Evolutionary conservation across 106 monocot species (phyloP), one percentile per base, ranked within the genome.

Genomic region (Apostasia ramifera): DNA sequence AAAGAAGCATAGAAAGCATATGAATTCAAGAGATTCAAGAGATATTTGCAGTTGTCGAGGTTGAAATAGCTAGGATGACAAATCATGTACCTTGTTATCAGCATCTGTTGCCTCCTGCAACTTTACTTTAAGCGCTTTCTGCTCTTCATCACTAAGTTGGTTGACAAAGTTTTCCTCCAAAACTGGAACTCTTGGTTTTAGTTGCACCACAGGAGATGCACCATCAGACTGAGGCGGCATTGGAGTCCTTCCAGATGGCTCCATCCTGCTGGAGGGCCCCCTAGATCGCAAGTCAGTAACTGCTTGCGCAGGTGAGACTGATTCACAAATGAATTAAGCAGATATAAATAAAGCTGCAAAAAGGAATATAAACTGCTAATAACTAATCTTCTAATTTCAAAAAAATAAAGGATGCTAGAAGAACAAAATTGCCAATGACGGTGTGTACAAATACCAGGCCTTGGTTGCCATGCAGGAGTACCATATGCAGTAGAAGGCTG

Each of bases 381-480:
- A 26, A 26, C 26, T 26, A 26, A 26, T 26, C 26, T 26, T 26
- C 26, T 26, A 26, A 26, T 26, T 26, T 26, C 40, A 8, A 74
- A 2, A 45, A 60, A 56, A 43, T 47, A 63, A 50, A 47, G 48
- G 13, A 57, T 57, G 57, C 8, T 57, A 70, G 53, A 57, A 65
- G 48, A 46, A 65, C n/a, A 65, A 48, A 65, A 65, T 26, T 15
- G 48, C 13, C 47, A 49, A 65, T 47, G 37, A 44, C n/a, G 37
- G 47, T 6, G 47, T 26, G 14, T 47, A 65, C 1, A 45, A 47
- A 13, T 90, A 92, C 92, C 92, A 70, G 80, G 77, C 69, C 67
- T 81, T 66, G 73, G 82, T 71, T 89, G 92, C 85, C 82, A 89
- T 46, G 76, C 68, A 47, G 80, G 78, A 39, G 62, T 73, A 57